Evolutionary conservation across 208 protist genomes (phyloP).

Genomic region (Angomonas deanei): DNA sequence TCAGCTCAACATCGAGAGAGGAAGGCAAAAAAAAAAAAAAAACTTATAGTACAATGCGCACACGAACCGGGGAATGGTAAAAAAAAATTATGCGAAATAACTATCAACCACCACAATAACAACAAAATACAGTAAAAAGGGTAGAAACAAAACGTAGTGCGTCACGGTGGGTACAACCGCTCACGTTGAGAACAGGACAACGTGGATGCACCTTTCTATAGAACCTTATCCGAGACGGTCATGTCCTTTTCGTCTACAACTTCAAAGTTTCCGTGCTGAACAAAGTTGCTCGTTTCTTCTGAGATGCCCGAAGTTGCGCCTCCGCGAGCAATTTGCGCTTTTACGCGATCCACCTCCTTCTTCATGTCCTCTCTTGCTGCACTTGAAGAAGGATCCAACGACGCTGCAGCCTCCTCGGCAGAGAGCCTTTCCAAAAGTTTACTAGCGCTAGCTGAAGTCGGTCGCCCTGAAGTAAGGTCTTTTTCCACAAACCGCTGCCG

Average conservation of each 20-base stretch:
- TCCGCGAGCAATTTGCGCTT: constrained; percentile 19
- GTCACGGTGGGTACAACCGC: too few species aligned
- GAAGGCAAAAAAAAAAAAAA: constrained; percentile 5
- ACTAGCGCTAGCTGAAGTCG: not conserved
- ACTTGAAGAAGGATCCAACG: not conserved
- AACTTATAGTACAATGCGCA: constrained; percentile 1
- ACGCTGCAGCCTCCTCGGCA: not conserved
- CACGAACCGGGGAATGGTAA: constrained; percentile 4
- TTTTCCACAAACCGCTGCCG: not conserved
- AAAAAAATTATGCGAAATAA: not conserved
- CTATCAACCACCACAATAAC: too few species aligned
- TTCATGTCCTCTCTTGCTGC: constrained; percentile 8
- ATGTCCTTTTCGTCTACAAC: constrained; percentile 1
- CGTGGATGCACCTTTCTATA: not conserved
- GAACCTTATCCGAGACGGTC: not conserved
- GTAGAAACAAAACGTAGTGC: too few species aligned
- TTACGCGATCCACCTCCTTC: constrained; percentile 23
- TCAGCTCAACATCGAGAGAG: not conserved
- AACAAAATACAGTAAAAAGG: too few species aligned
- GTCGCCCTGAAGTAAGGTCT: not conserved
- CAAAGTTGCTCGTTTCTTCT: not conserved
- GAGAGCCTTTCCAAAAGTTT: not conserved
- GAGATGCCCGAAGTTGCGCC: constrained; percentile 14
- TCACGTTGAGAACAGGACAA: too few species aligned
- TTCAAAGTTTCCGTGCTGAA: constrained; percentile 15